Base-by-base conservation (phyloP, 139 green algal genomes). In the Pseudopediastrum boryanum region DNA sequence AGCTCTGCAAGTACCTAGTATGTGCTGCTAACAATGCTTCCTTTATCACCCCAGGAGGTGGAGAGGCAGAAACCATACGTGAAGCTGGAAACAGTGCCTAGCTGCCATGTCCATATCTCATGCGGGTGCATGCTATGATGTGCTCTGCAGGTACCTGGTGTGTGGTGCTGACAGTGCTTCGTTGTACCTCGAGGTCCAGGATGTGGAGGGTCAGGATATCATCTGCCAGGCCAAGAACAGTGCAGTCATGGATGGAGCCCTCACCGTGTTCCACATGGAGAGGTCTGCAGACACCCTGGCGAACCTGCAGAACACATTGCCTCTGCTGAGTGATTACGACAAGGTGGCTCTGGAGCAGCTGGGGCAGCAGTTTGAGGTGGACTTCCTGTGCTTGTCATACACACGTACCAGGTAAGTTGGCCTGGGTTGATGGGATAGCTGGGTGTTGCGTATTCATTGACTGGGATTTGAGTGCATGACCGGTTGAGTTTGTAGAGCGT, bases 301-400 rank as follows among this genome's bases (percentile, higher is more conserved):
- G 27, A 78, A 78, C 56, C 71, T 78, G n/a, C 71, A 69, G 84
- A 97, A 96, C 74, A 88, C 91, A 69, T 79, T 96, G 71, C 93
- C 92, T 5, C 78, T 94, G 66, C 84, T 98, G 27, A 86, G 62
- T 29, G 85, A 94, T n/a, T 90, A 84, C 38, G 93, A 97, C 87
- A 89, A 86, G 88, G 67, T 91, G 42, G 85, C 77, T 61, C 52
- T 91, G 0, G 48, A 65, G 21, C 65, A 48, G 33, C 71, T 89
- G 79, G 78, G 62, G 41, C 44, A 62, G 44, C 71, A 79, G 23
- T 94, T 88, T 68, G 92, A 97, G 76, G 89, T 98, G 13, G 94
- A 98, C 77, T 98, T 93, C 64, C 33, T 98, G 38, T 89, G 65
- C 41, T 73, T 98, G 72, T 91, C 83, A n/a, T 98, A 95, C 86